Base-by-base conservation (phyloP, 1,284 basidiomycete species). In the Cryptococcus amylolentus region DNA sequence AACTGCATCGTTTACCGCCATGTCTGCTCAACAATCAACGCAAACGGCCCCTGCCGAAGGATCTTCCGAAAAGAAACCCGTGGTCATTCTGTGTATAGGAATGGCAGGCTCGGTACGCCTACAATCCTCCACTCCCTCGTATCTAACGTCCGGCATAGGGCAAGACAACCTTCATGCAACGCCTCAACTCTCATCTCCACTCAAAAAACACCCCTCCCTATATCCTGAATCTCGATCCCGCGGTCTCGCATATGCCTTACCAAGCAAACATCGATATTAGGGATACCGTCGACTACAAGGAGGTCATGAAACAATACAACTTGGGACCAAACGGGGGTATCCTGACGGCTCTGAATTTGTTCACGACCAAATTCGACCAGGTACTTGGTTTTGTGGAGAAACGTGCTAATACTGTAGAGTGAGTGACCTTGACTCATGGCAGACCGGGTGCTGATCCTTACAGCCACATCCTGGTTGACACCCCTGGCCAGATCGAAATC, bases 231-330 rank as follows among this genome's bases (percentile, higher is more conserved):
- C 87, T 98, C 58, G 96, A 99, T 76, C 96, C 96, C 2, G 96
- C 96, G 0, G 95, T 98, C 1, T 83, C 87, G 9, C 86, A 87
- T 57, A 82, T 94, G 43, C 91, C 91, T 3, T 99, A 94, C 73
- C 88, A 93, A 58, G 86, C 95, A 28, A 98, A 98, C 72, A 97
- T 98, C 60, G 96, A 99, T 75, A 98, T 99, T 55, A 81, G 96
- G 56, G 96, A 99, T 75, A 98, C 96, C 10, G 86, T 99, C 50
- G 90, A 98, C 77, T 99, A 98, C 77, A 85, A 88, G 63, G 88
- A 98, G 77, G 94, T 99, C 67, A 99, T 99, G 96, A 93, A 97
- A 83, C 93, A 98, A 91, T 98, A 98, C 80, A 96, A 97, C 73
- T 82, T 99, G 52, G 96, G 96, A 4, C 95, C 96, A 0, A 98